Conservation (phyloP, 768 basidiomycete species). For the Boletus subcaerulescens region DNA sequence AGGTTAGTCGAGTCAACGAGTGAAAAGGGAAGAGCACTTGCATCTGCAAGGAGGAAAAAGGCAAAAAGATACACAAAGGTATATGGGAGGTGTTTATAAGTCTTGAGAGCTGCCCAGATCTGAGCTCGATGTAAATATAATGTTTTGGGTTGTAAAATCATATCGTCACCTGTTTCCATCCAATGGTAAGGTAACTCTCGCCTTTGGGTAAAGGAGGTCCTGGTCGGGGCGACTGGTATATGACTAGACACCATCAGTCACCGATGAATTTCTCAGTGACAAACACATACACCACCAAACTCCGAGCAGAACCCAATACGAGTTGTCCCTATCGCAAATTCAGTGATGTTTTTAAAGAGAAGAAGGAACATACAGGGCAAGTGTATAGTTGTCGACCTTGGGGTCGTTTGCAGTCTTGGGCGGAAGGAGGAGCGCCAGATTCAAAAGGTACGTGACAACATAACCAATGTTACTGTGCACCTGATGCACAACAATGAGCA, state of each 20-base stretch:
- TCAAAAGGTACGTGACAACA: slow-evolving; percentile 59
- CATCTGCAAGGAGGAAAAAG: slow-evolving; percentile 77
- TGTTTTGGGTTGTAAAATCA: not conserved
- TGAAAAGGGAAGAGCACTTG: slow-evolving; percentile 30
- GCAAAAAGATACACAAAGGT: slow-evolving; percentile 78
- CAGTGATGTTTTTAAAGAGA: slow-evolving; percentile 30
- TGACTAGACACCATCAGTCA: slow-evolving; percentile 39
- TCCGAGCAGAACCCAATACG: slow-evolving; percentile 74
- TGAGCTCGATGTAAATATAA: slow-evolving; percentile 25
- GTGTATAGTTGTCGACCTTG: slow-evolving; percentile 68
- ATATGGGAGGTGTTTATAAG: slow-evolving; percentile 74
- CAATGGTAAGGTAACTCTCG: slow-evolving; percentile 73
- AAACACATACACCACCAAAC: slow-evolving; percentile 79
- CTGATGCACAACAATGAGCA: slow-evolving; percentile 32
- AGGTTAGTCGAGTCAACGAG: not conserved
- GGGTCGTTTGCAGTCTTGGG: slow-evolving; percentile 41
- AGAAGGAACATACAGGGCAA: slow-evolving; percentile 54
- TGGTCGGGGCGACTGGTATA: slow-evolving; percentile 79
- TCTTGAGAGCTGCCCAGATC: slow-evolving; percentile 74
- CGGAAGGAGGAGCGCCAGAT: slow-evolving; percentile 69
- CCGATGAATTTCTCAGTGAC: not conserved
- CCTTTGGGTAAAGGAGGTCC: slow-evolving; percentile 78
- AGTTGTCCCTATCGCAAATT: slow-evolving; percentile 49
- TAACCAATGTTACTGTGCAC: slow-evolving; percentile 78
- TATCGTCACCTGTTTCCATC: slow-evolving; percentile 71